A percentile compares a stretch with the other conserved stretches of the same genome.
These are phyloP conservation scores for Helicocarpus griseus DNA, from an alignment of 2,329 filamentous ascomycete genomes.

Conservation along the genomic window DNA sequence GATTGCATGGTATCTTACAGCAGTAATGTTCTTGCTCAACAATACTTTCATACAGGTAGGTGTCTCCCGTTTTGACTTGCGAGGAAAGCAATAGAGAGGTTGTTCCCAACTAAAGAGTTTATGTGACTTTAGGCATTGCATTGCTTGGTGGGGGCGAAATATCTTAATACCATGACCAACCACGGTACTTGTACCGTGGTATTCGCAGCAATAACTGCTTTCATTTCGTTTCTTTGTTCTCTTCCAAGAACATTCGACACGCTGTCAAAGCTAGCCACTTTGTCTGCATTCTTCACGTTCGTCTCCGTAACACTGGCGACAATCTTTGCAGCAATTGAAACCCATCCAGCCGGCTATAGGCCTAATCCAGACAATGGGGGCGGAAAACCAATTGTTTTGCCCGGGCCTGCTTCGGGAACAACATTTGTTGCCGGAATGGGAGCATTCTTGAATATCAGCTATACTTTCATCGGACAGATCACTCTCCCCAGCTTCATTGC, in stretches of 20 bases:
- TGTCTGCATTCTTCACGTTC: constrained; percentile 80
- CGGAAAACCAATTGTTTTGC: constrained; percentile 59
- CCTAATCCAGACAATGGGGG: constrained; percentile 35
- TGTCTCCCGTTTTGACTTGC: neutral
- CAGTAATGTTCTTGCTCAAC: constrained; percentile 85
- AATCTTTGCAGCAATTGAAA: constrained; percentile 69
- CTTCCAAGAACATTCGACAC: constrained; percentile 77
- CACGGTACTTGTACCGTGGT: constrained; percentile 65
- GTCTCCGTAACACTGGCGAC: constrained; percentile 76
- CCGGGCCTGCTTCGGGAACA: constrained; percentile 58
- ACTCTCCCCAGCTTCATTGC: constrained; percentile 91
- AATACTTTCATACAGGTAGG: constrained; percentile 77
- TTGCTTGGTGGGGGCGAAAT: constrained; percentile 74
- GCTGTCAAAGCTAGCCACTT: constrained; percentile 67
- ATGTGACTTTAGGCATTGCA: constrained; percentile 42
- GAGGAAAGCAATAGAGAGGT: neutral
- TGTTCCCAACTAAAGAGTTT: neutral
- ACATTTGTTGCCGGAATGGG: constrained; percentile 75
- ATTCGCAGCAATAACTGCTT: constrained; percentile 63
- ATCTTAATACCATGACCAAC: constrained; percentile 78
- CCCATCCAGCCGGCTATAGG: constrained; percentile 60
- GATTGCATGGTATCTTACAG: constrained; percentile 59
- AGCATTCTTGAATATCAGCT: constrained; percentile 90
- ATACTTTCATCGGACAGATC: constrained; percentile 93
- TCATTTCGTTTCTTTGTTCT: constrained; percentile 69